A percentile compares a stretch with the other conserved stretches of the same genome.
phyloP scores from a whole-genome alignment of 495 filamentous ascomycete genomes.

The Tetracladium setigerum region DNA sequence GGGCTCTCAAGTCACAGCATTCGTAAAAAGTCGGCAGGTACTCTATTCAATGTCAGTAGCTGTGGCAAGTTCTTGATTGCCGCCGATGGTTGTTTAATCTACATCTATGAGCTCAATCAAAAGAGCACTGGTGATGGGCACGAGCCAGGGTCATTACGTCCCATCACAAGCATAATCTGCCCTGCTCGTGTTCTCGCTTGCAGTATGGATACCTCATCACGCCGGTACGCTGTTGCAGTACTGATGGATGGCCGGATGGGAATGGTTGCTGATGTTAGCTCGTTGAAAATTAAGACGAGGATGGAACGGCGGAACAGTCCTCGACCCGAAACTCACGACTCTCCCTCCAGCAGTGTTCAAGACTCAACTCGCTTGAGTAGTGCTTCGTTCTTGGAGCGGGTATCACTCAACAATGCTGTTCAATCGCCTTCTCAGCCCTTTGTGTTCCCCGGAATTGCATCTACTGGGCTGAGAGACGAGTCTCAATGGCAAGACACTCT shows the following conservation, averaged over 20 bases:
- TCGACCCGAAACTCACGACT: conserved; percentile 18
- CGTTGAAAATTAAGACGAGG: neutral
- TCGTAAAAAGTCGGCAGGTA: conserved; percentile 10
- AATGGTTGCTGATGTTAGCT: conserved; percentile 50
- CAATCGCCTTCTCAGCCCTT: neutral
- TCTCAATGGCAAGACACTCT: conserved; percentile 13
- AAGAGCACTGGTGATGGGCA: neutral
- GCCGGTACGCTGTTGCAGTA: conserved; percentile 51
- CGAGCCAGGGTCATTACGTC: conserved; percentile 27
- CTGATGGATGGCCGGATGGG: conserved; percentile 56
- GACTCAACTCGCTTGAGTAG: too few species aligned
- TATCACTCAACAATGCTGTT: conserved; percentile 9
- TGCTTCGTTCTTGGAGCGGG: conserved; percentile 12
- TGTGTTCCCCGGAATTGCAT: conserved; percentile 11
- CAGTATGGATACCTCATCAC: conserved; percentile 54
- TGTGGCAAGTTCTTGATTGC: conserved; percentile 55
- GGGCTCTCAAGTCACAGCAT: conserved; percentile 24
- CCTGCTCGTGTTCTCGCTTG: conserved; percentile 51
- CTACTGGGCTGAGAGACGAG: conserved; percentile 1
- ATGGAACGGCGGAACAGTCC: neutral
- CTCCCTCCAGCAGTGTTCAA: neutral
- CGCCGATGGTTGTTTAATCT: conserved; percentile 49
- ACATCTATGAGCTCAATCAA: conserved; percentile 48
- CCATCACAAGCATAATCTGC: conserved; percentile 50
- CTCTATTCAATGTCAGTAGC: conserved; percentile 46